phyloP scores from a whole-genome alignment of 169 alveolate species.

The Eimeria sp. region DNA sequence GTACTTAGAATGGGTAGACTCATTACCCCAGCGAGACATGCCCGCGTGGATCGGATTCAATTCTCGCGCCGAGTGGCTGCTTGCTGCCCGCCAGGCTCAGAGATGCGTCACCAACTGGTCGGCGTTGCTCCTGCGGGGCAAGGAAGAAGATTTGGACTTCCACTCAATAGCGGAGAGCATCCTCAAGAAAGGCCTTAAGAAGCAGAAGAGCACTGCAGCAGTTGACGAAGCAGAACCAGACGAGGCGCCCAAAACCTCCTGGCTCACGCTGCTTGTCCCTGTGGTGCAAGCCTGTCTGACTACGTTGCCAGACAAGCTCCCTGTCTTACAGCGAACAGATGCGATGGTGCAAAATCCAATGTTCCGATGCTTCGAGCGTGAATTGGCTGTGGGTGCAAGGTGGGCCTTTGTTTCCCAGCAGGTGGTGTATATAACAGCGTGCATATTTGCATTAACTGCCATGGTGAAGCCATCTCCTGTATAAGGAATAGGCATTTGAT shows the following conservation, averaged over 20 bases:
- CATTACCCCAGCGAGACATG: slow-evolving; percentile 71
- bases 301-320: slow-evolving; percentile 90
- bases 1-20: slow-evolving; percentile 82
- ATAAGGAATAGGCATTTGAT: neutral
- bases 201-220: slow-evolving; percentile 27
- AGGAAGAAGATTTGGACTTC: slow-evolving; percentile 83
- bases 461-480: neutral
- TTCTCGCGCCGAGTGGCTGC: slow-evolving; percentile 81
- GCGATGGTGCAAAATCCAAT: slow-evolving; percentile 94
- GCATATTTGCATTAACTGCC: neutral
- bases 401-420: slow-evolving; percentile 1
- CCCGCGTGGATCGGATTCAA: slow-evolving; percentile 85
- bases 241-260: slow-evolving; percentile 57
- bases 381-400: slow-evolving; percentile 91
- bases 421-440: neutral
- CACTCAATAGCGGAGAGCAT: slow-evolving; percentile 59
- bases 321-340: slow-evolving; percentile 89
- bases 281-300: slow-evolving; percentile 84
- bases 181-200: slow-evolving; percentile 9
- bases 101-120: slow-evolving; percentile 74
- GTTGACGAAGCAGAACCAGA: slow-evolving; percentile 17
- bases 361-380: slow-evolving; percentile 97
- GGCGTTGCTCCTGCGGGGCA: slow-evolving; percentile 80
- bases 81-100: slow-evolving; percentile 66
- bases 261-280: slow-evolving; percentile 83